Base-by-base conservation (phyloP, 2,329 filamentous ascomycete genomes). In the Ascochyta fabae region DNA sequence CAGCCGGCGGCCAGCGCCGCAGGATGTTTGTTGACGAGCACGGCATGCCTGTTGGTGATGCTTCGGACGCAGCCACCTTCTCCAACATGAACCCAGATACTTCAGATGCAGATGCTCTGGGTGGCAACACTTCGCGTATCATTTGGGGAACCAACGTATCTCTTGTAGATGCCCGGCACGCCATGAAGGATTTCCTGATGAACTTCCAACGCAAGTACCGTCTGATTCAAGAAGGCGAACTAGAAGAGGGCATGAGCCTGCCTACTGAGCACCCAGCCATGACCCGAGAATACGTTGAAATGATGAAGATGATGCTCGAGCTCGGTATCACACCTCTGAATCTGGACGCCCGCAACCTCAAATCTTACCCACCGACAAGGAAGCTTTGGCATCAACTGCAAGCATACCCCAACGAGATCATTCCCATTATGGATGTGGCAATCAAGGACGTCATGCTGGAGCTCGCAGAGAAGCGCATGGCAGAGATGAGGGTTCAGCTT, bases 71-170 rank as follows among this genome's bases (percentile, higher is more conserved):
- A 4, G 74, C 84, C 0, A 88, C 86, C 1, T 88, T 88, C 70
- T 88, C 86, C 5, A 88, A 88, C 60, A 71, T 87, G 55, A 83
- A 96, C 64, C 92, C 92, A 0, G 89, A 89, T 60, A 97, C 93
- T 6, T 97, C 94, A 2, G 95, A 99, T 74, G 95, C 95, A 0
- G 90, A 97, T 70, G 86, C 84, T 1, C 85, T 97, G 36, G 94
- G 92, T 35, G 95, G 93, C 2, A 86, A 86, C 55, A 91, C 90
- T 35, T 88, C 89, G 52, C 87, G 89, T 64, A 86, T 96, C 54
- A 94, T 99, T 61, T 99, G 95, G 95, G 95, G 95, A 75, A 99
- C 95, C 39, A 98, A 96, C 35, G 91, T 99, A 45, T 96, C 94
- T 5, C 89, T 99, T 48, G 87, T 91, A 57, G 93, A 98, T 73